Percentiles rank a stretch among this genome's conserved stretches.
Conservation (phyloP, 73 alveolate species). For the Breviolum minutum region DNA sequence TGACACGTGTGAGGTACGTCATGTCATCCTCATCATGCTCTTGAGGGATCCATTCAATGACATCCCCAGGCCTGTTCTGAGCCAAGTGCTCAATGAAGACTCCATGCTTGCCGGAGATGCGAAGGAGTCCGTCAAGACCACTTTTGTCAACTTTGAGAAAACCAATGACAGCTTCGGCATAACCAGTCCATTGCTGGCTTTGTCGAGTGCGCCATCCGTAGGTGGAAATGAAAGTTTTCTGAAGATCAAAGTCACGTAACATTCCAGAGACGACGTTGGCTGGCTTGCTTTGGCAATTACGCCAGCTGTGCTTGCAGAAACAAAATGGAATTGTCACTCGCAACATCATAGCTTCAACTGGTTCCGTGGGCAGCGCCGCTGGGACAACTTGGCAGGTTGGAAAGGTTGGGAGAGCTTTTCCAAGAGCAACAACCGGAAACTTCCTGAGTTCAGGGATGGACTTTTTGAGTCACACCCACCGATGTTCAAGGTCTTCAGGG, state of each 20-base stretch:
- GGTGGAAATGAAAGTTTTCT: neutral
- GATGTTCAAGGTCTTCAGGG: neutral
- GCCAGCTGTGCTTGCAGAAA: no score
- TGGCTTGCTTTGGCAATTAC: no score
- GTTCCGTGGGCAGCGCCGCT: no score
- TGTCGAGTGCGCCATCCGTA: neutral
- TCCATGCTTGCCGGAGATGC: neutral
- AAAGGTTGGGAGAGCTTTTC: no score
- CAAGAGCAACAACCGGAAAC: no score
- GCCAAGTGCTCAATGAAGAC: neutral
- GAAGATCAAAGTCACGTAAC: neutral
- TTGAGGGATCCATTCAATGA: neutral
- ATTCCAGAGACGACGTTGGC: neutral
- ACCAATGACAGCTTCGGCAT: neutral
- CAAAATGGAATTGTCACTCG: no score
- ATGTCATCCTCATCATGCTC: slow-evolving; percentile 8
- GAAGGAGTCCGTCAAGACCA: neutral
- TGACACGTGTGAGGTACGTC: neutral
- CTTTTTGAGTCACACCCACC: neutral
- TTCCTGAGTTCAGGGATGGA: no score
- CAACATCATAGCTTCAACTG: no score
- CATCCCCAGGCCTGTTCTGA: neutral
- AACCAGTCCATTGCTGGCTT: neutral
- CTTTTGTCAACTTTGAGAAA: neutral
- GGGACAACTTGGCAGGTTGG: no score